A percentile compares a stretch with the other conserved stretches of the same genome.
phyloP scores from a whole-genome alignment of 164 flowering plant genomes.

The Aristolochia fimbriata region DNA sequence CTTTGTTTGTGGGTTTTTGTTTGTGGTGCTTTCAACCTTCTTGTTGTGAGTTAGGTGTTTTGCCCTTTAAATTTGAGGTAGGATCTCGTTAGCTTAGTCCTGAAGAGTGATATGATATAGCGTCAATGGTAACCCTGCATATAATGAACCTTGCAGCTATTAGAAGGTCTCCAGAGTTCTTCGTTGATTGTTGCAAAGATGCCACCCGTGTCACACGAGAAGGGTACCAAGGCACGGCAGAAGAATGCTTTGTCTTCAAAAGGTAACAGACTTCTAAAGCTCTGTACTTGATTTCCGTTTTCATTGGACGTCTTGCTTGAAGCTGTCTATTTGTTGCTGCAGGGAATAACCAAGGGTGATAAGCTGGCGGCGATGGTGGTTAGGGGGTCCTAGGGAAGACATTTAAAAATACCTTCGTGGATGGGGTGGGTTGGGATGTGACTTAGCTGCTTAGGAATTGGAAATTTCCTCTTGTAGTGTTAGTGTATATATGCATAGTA shows the following conservation, averaged over 20 bases:
- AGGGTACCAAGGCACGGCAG: slow-evolving; percentile 15
- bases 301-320: not conserved
- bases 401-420: not conserved
- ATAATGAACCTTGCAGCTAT: slow-evolving; percentile 16
- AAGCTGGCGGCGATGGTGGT: not conserved
- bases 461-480: not conserved
- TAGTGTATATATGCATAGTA: slow-evolving; percentile 14
- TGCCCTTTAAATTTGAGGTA: not conserved
- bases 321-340: slow-evolving; percentile 7
- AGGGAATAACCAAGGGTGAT: slow-evolving; percentile 17
- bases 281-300: not conserved
- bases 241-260: slow-evolving; percentile 10
- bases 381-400: not conserved
- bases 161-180: slow-evolving; percentile 31
- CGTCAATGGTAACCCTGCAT: not conserved
- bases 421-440: not conserved
- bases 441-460: not conserved
- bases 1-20: not conserved
- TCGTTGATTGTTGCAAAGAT: slow-evolving; percentile 22
- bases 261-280: slow-evolving; percentile 6
- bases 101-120: not conserved
- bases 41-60: not conserved
- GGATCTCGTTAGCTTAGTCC: not conserved
- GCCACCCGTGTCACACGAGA: slow-evolving; percentile 21
- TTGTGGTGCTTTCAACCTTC: not conserved